Evolutionary conservation across 2,329 filamentous ascomycete species (phyloP).

Genomic region (Penicillium olsonii): DNA sequence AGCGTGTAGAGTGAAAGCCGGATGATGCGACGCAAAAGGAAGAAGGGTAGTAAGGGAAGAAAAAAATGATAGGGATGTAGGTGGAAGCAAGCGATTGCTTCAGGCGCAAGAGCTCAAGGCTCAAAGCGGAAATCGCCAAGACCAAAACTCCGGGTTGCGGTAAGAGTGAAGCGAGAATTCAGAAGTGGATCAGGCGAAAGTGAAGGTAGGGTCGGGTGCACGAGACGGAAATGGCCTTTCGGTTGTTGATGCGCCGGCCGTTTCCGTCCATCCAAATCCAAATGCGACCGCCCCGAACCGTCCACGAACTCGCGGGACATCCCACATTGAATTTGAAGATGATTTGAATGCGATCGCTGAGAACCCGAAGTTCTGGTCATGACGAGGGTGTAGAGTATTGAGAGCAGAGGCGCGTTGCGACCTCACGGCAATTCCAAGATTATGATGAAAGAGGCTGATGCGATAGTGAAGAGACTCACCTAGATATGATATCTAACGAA

Average conservation of each 20-base stretch:
- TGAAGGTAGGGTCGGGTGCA: slow-evolving; percentile 7
- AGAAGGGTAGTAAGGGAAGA: neutral
- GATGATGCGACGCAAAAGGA: neutral
- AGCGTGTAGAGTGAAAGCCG: slow-evolving; percentile 8
- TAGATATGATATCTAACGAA: slow-evolving; percentile 19
- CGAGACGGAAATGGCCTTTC: slow-evolving; percentile 7
- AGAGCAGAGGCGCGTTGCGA: neutral
- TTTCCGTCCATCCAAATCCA: slow-evolving; percentile 21
- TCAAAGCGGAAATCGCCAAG: slow-evolving; percentile 13
- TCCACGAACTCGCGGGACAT: neutral
- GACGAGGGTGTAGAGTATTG: neutral
- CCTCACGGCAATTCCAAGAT: neutral
- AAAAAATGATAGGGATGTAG: slow-evolving; percentile 3
- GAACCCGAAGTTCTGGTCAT: slow-evolving; percentile 4
- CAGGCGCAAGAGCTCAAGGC: slow-evolving; percentile 9
- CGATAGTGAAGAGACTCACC: slow-evolving; percentile 19
- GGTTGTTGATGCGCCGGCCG: slow-evolving; percentile 18
- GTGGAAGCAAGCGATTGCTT: slow-evolving; percentile 5
- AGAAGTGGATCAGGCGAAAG: slow-evolving; percentile 1
- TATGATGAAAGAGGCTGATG: slow-evolving; percentile 22
- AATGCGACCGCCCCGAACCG: slow-evolving; percentile 17
- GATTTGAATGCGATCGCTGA: neutral
- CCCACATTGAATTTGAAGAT: neutral
- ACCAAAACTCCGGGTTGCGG: slow-evolving; percentile 11
- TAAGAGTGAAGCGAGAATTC: neutral